Conservation (phyloP, 768 basidiomycete species). For the Agaricus blazei region DNA sequence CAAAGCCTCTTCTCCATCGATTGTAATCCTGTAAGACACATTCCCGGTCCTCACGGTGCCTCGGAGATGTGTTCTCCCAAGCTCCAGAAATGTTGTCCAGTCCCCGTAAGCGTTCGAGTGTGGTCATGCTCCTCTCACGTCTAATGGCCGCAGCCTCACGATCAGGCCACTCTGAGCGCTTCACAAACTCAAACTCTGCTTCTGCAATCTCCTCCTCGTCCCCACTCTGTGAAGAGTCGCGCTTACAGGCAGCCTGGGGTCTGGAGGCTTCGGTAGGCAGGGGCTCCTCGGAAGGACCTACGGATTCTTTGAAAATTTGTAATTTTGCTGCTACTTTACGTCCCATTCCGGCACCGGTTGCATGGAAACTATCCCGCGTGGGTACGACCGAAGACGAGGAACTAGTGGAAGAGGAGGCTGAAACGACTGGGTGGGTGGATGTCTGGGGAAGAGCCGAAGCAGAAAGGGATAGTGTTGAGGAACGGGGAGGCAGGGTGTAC, state of each 20-base stretch:
- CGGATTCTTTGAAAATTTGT: conserved; percentile 77
- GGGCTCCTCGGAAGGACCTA: conserved; percentile 32
- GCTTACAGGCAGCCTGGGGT: conserved; percentile 21
- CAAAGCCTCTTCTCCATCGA: conserved; percentile 54
- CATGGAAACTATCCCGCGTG: conserved; percentile 24
- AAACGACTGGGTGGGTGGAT: conserved; percentile 24
- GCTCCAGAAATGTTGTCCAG: conserved; percentile 36
- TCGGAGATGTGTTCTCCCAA: conserved; percentile 20
- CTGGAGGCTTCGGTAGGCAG: conserved; percentile 25
- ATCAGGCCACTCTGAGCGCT: conserved; percentile 82
- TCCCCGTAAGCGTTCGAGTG: conserved; percentile 51
- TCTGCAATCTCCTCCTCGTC: conserved; percentile 54
- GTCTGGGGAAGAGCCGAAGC: conserved; percentile 29
- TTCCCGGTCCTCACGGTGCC: conserved; percentile 36
- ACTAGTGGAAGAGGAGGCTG: conserved; percentile 25
- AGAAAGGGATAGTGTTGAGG: conserved; percentile 25
- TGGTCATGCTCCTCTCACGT: conserved; percentile 62
- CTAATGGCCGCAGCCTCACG: conserved; percentile 67
- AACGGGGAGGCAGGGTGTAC: conserved; percentile 30
- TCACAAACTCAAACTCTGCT: conserved; percentile 75
- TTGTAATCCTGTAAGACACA: conserved; percentile 39
- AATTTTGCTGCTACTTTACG: conserved; percentile 82
- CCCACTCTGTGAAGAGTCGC: conserved; percentile 26
- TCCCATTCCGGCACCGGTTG: conserved; percentile 48
- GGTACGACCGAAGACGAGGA: conserved; percentile 23